A percentile compares a stretch with the other conserved stretches of the same genome.
phyloP scores from a whole-genome alignment of 495 filamentous ascomycete species.

The Friedmanniomyces endolithicus region DNA sequence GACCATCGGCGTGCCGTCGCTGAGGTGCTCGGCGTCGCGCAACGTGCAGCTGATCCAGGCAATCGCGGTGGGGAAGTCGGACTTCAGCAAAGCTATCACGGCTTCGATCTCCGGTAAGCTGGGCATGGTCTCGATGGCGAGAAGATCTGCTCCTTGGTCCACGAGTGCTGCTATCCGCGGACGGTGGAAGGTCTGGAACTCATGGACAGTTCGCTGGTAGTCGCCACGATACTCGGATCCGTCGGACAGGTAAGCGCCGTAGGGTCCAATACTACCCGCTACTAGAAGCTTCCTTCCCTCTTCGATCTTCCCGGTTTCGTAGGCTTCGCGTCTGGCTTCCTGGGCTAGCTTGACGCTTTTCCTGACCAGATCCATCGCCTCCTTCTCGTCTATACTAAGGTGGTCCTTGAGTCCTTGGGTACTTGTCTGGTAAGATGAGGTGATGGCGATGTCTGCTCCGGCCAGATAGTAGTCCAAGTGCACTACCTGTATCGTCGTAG shows the following conservation, averaged over 20 bases:
- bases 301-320: not conserved
- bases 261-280: conserved; percentile 28
- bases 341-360: conserved; percentile 25
- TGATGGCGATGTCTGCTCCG: conserved; percentile 28
- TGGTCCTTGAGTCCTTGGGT: conserved; percentile 21
- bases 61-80: conserved; percentile 20
- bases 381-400: conserved; percentile 10
- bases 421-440: conserved; percentile 29
- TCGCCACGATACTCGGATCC: conserved; percentile 28
- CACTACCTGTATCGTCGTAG: conserved; percentile 20
- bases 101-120: conserved; percentile 20
- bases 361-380: conserved; percentile 18
- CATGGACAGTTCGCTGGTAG: conserved; percentile 13
- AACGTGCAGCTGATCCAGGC: conserved; percentile 26
- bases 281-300: conserved; percentile 16
- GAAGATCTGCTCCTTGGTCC: conserved; percentile 23
- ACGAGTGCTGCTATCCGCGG: conserved; percentile 23
- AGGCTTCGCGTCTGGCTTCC: conserved; percentile 17
- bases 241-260: conserved; percentile 28
- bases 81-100: conserved; percentile 15
- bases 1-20: conserved; percentile 21
- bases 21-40: conserved; percentile 14
- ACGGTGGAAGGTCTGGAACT: conserved; percentile 25
- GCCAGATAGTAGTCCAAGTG: conserved; percentile 26
- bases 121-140: conserved; percentile 29